Evolutionary conservation across 805 yeast species (phyloP).

Genomic region (Ogataea degrootiae): DNA sequence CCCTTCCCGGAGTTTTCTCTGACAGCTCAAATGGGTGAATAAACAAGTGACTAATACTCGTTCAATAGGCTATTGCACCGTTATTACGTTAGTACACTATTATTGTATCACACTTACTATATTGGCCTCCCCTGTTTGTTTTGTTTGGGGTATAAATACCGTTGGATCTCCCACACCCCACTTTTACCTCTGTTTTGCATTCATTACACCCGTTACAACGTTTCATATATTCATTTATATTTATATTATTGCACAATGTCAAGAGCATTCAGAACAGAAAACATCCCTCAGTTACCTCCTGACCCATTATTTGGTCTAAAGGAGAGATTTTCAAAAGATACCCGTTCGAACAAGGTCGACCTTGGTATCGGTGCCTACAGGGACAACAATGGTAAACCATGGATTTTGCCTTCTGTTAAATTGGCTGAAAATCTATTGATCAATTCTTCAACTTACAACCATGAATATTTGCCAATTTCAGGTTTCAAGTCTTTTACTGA

Average conservation of each 20-base stretch:
- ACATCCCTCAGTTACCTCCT: constrained; percentile 65
- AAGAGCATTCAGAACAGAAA: constrained; percentile 25
- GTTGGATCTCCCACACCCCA: too few relatives aligned
- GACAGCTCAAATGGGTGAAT: too few relatives aligned
- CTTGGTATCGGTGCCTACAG: constrained; percentile 94
- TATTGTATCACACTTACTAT: too few relatives aligned
- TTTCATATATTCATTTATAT: too few relatives aligned
- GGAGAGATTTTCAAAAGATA: constrained; percentile 56
- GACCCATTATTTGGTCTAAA: constrained; percentile 85
- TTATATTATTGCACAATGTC: constrained; percentile 6
- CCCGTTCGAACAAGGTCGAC: constrained; percentile 68
- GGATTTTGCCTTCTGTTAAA: constrained; percentile 76
- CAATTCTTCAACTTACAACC: constrained; percentile 60
- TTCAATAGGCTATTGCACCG: too few relatives aligned
- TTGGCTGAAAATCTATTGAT: constrained; percentile 66
- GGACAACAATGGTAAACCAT: constrained; percentile 84
- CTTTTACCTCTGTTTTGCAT: too few relatives aligned
- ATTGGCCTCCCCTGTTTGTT: too few relatives aligned
- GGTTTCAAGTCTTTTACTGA: constrained; percentile 66
- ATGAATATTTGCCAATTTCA: constrained; percentile 81
- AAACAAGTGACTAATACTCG: too few relatives aligned
- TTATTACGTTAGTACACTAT: too few relatives aligned
- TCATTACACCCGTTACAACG: background rate
- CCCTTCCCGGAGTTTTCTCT: too few relatives aligned
- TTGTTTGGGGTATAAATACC: too few relatives aligned